These are phyloP conservation scores for Lasiosphaeris hirsuta DNA, from an alignment of 495 filamentous ascomycete species.

Conservation along the genomic window DNA sequence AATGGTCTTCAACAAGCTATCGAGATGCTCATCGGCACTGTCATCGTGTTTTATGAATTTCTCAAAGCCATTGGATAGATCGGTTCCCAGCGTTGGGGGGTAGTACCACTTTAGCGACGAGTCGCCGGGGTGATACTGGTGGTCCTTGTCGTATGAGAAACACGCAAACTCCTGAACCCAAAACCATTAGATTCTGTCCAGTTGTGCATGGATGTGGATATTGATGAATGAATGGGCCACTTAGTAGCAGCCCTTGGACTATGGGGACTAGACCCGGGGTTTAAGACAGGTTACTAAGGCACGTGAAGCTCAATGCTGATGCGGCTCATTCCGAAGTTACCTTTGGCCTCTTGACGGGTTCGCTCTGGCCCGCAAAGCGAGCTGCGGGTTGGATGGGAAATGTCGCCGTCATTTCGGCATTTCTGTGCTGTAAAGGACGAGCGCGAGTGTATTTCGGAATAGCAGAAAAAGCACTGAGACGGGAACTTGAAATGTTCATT, in stretches of 20 bases:
- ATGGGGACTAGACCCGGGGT: too few species aligned
- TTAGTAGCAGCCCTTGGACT: too few species aligned
- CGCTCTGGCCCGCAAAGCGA: conserved; percentile 58
- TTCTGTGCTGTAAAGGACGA: too few species aligned
- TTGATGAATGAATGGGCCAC: too few species aligned
- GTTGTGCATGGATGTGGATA: too few species aligned
- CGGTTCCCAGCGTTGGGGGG: conserved; percentile 63
- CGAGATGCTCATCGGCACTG: conserved; percentile 78
- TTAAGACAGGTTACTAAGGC: too few species aligned
- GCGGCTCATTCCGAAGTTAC: conserved; percentile 33
- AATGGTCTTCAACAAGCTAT: conserved; percentile 76
- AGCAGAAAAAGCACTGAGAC: too few species aligned
- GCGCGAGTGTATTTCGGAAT: too few species aligned
- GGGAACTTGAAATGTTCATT: too few species aligned
- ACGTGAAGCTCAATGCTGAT: too few species aligned
- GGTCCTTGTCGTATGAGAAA: conserved; percentile 88
- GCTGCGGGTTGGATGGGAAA: conserved; percentile 64
- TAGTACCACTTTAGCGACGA: conserved; percentile 86
- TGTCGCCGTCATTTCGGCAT: conserved; percentile 24
- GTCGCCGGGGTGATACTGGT: conserved; percentile 69
- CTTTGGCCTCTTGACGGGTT: conserved; percentile 65
- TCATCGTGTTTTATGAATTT: conserved; percentile 81
- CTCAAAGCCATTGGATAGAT: conserved; percentile 78
- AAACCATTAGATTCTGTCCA: neutral
- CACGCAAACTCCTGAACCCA: conserved; percentile 69